phyloP scores from a whole-genome alignment of 371 early-diverging fungal species.

The Mortierella sp. region DNA sequence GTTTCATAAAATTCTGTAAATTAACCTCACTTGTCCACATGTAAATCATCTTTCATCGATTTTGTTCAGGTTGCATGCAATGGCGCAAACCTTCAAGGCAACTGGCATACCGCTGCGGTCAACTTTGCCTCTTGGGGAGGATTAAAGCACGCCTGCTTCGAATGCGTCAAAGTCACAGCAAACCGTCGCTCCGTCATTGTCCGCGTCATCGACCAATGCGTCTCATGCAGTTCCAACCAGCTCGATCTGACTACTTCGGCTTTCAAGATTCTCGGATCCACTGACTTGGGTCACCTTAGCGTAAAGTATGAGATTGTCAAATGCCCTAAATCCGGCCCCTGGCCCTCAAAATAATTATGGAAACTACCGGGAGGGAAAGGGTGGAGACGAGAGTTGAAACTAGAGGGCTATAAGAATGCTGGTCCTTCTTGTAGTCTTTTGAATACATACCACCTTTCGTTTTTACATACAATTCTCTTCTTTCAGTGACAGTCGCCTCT shows the following conservation, averaged over 20 bases:
- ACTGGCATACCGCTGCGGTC: slow-evolving; percentile 51
- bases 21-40: background rate
- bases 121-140: slow-evolving; percentile 16
- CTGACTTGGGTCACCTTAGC: slow-evolving; percentile 30
- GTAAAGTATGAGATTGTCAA: slow-evolving; percentile 24
- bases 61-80: slow-evolving; percentile 36
- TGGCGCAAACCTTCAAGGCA: slow-evolving; percentile 24
- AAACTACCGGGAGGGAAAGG: background rate
- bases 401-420: background rate
- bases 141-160: slow-evolving; percentile 31
- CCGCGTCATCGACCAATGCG: slow-evolving; percentile 46
- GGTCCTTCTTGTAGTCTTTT: too few species aligned
- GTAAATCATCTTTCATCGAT: background rate
- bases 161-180: slow-evolving; percentile 39
- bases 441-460: too few species aligned
- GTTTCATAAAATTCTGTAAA: background rate
- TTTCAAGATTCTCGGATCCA: slow-evolving; percentile 41
- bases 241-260: slow-evolving; percentile 43
- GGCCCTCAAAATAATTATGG: slow-evolving; percentile 26
- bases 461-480: slow-evolving; percentile 78
- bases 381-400: background rate
- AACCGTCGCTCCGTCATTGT: slow-evolving; percentile 27
- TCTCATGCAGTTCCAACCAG: slow-evolving; percentile 25
- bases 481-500: too few species aligned
- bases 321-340: slow-evolving; percentile 32